phyloP scores from a whole-genome alignment of 169 alveolate species.

The Fabrea salina region DNA sequence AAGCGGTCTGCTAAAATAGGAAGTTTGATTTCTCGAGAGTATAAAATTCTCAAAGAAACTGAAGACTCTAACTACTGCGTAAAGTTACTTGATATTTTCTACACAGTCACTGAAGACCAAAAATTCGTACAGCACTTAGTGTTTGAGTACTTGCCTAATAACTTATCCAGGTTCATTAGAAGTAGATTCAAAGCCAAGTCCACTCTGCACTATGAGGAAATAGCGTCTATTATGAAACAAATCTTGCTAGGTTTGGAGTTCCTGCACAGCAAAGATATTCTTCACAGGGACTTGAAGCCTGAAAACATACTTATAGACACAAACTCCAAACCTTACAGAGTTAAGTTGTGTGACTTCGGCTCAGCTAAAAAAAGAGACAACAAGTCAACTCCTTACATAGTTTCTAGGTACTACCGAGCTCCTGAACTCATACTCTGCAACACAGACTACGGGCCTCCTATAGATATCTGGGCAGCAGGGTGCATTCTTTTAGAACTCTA shows the following conservation, averaged over 20 bases:
- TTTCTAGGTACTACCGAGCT: slow-evolving; percentile 71
- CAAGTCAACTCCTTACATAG: slow-evolving; percentile 54
- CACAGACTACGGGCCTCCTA: slow-evolving; percentile 47
- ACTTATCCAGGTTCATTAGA: slow-evolving; percentile 37
- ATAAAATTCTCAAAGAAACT: slow-evolving; percentile 41
- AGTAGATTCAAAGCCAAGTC: background rate
- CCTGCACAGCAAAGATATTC: slow-evolving; percentile 66
- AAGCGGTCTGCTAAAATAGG: slow-evolving; percentile 17
- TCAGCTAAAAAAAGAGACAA: slow-evolving; percentile 51
- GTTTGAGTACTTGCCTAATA: slow-evolving; percentile 50
- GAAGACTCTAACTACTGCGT: slow-evolving; percentile 39
- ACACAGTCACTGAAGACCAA: slow-evolving; percentile 40
- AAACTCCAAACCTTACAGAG: slow-evolving; percentile 30
- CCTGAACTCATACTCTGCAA: slow-evolving; percentile 70
- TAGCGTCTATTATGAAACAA: slow-evolving; percentile 23
- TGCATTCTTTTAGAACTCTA: slow-evolving; percentile 63
- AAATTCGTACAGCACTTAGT: slow-evolving; percentile 43
- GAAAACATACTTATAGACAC: slow-evolving; percentile 69
- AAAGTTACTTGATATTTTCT: slow-evolving; percentile 40
- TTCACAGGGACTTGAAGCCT: slow-evolving; percentile 79
- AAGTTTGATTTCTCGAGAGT: slow-evolving; percentile 39
- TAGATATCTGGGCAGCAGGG: slow-evolving; percentile 76
- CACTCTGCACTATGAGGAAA: background rate
- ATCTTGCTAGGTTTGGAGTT: slow-evolving; percentile 46
- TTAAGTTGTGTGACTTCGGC: slow-evolving; percentile 80